Conservation (phyloP, 2,329 filamentous ascomycete species). For the Cyphellophora attinorum region DNA sequence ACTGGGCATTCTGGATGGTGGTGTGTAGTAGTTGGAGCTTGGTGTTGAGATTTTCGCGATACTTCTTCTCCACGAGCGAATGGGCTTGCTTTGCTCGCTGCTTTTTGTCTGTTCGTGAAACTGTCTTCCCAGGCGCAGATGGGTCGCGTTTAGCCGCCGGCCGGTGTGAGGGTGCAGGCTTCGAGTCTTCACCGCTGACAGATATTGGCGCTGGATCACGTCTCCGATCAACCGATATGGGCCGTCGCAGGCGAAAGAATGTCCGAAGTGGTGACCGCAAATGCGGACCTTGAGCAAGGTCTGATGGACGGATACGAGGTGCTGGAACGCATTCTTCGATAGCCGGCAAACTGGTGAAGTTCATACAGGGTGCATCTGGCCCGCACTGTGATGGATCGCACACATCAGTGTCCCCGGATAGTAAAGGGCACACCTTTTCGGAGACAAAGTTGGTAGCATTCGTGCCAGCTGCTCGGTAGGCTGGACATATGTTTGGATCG, state of each 20-base stretch:
- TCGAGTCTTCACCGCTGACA: constrained; percentile 7
- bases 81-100: constrained; percentile 18
- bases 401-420: constrained; percentile 15
- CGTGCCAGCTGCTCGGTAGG: background rate
- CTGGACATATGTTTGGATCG: background rate
- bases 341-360: constrained; percentile 16
- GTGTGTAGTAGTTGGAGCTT: constrained; percentile 18
- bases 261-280: background rate
- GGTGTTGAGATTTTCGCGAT: constrained; percentile 19
- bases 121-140: constrained; percentile 5
- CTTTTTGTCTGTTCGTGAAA: constrained; percentile 11
- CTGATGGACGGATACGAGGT: constrained; percentile 13
- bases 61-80: constrained; percentile 18
- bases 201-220: constrained; percentile 5
- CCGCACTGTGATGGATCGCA: constrained; percentile 17
- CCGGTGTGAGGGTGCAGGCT: constrained; percentile 4
- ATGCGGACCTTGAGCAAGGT: constrained; percentile 11
- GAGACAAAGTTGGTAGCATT: background rate
- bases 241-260: constrained; percentile 7
- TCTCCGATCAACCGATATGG: background rate
- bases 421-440: constrained; percentile 16
- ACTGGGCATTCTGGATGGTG: constrained; percentile 15
- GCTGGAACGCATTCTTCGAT: constrained; percentile 19
- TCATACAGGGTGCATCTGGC: constrained; percentile 18
- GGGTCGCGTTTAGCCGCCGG: constrained; percentile 5